A percentile compares a stretch with the other conserved stretches of the same genome.
Evolutionary conservation across 2,329 filamentous ascomycete genomes (phyloP).

Genomic region (Fusarium setosum): DNA sequence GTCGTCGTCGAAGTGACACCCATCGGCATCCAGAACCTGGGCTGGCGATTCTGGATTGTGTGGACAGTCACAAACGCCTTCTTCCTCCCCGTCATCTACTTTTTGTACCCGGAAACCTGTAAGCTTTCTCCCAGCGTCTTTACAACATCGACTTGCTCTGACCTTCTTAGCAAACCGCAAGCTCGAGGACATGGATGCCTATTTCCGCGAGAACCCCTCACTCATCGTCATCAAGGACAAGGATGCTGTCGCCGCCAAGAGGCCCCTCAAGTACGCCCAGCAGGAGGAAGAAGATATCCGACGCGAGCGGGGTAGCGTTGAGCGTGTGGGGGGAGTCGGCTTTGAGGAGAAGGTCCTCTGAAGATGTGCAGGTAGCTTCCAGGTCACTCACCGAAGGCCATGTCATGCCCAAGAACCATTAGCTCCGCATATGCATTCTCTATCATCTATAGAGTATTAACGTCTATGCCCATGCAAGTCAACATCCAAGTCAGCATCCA

Average conservation of each 20-base stretch:
- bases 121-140: background rate
- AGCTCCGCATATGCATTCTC: slow-evolving; percentile 29
- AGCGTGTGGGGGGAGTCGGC: background rate
- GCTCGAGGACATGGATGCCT: slow-evolving; percentile 48
- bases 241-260: slow-evolving; percentile 55
- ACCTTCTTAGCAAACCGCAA: slow-evolving; percentile 30
- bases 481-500: slow-evolving; percentile 7
- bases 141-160: background rate
- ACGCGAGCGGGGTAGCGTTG: slow-evolving; percentile 1
- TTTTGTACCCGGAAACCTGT: slow-evolving; percentile 60
- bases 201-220: slow-evolving; percentile 50
- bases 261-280: slow-evolving; percentile 17
- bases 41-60: slow-evolving; percentile 64
- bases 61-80: slow-evolving; percentile 60
- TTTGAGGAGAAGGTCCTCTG: slow-evolving; percentile 4
- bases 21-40: slow-evolving; percentile 54
- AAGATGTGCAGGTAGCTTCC: background rate
- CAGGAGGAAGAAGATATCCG: slow-evolving; percentile 18
- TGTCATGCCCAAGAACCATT: background rate
- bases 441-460: slow-evolving; percentile 35
- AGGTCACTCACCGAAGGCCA: background rate
- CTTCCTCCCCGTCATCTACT: slow-evolving; percentile 59
- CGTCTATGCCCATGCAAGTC: slow-evolving; percentile 28
- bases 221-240: slow-evolving; percentile 61
- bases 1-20: slow-evolving; percentile 51